phyloP scores from a whole-genome alignment of 345 rosid genomes.

The Brassica cretica region DNA sequence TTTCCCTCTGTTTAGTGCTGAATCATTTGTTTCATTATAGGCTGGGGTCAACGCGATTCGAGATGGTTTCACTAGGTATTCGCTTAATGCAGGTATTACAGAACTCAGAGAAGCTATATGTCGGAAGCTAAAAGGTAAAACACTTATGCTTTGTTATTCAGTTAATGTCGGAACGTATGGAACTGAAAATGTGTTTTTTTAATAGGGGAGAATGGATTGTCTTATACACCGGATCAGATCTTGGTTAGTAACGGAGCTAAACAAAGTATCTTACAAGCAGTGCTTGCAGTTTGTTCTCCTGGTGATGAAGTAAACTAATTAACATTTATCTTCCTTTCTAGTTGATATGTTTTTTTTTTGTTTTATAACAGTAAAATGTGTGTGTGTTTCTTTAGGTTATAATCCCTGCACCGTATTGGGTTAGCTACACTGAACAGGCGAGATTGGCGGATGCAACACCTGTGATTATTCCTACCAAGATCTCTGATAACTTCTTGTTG shows the following conservation, averaged over 20 bases:
- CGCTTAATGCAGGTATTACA: constrained; percentile 83
- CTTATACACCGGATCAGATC: constrained; percentile 80
- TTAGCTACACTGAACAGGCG: constrained; percentile 97
- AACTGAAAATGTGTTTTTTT: background rate
- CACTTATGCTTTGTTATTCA: background rate
- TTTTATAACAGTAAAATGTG: background rate
- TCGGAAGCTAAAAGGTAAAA: constrained; percentile 72
- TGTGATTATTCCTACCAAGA: constrained; percentile 76
- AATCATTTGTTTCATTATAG: constrained; percentile 34
- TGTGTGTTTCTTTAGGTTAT: constrained; percentile 57
- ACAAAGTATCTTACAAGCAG: constrained; percentile 78
- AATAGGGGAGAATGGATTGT: constrained; percentile 83
- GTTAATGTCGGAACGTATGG: background rate
- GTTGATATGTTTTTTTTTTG: background rate
- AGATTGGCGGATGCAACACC: constrained; percentile 96
- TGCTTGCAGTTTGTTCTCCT: constrained; percentile 87
- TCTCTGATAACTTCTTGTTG: constrained; percentile 82
- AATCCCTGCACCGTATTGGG: constrained; percentile 96
- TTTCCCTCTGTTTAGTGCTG: constrained; percentile 7
- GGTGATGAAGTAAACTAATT: constrained; percentile 80
- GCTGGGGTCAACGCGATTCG: constrained; percentile 92
- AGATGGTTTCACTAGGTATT: constrained; percentile 61
- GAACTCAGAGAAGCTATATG: constrained; percentile 89
- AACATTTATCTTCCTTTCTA: background rate
- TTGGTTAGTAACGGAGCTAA: constrained; percentile 97